A percentile compares a stretch with the other conserved stretches of the same genome.
phyloP scores from a whole-genome alignment of 495 filamentous ascomycete genomes.

The Bacidia rubella region DNA sequence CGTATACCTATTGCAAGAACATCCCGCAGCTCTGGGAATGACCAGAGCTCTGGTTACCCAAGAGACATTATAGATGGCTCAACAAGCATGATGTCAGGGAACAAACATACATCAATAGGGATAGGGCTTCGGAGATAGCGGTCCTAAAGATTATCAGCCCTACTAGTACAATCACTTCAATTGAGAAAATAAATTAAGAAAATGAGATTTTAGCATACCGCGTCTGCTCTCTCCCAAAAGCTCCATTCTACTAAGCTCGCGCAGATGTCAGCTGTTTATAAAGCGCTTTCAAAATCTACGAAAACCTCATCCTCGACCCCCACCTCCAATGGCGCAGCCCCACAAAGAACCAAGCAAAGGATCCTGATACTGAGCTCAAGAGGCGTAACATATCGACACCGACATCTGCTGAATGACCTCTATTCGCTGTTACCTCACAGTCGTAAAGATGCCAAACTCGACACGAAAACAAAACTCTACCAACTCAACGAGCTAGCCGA shows the following conservation, averaged over 20 bases:
- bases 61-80: too few species aligned
- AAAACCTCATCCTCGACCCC: constrained; percentile 3
- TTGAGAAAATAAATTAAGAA: neutral
- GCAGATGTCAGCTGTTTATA: constrained; percentile 86
- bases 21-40: too few species aligned
- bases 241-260: neutral
- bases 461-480: constrained; percentile 79
- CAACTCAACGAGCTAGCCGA: constrained; percentile 94
- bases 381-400: constrained; percentile 82
- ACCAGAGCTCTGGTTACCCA: too few species aligned
- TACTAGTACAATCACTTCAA: too few species aligned
- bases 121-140: too few species aligned
- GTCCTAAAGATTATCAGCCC: too few species aligned
- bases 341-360: constrained; percentile 55
- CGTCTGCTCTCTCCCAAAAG: neutral
- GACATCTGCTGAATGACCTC: constrained; percentile 85
- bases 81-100: too few species aligned
- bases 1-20: too few species aligned
- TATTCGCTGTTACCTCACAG: constrained; percentile 79
- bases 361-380: constrained; percentile 81
- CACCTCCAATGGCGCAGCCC: constrained; percentile 21
- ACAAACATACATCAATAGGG: too few species aligned
- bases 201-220: neutral
- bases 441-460: constrained; percentile 89
- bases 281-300: constrained; percentile 72